Base-by-base conservation (phyloP, 1,139 yeast species). In the Saccharomycopsis crataegensis region DNA sequence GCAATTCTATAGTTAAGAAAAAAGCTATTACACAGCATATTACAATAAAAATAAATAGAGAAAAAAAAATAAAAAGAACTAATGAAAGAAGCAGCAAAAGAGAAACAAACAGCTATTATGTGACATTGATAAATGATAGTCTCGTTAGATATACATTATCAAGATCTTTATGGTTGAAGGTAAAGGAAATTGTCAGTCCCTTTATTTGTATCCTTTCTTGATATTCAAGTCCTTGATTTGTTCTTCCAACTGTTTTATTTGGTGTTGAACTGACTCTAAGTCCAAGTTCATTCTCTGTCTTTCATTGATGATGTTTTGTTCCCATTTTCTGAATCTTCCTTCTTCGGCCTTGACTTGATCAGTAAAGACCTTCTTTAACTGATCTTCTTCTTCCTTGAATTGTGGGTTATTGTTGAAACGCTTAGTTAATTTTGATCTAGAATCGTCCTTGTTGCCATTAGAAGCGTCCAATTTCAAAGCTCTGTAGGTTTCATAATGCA, bases 311-410 rank as follows among this genome's bases (percentile, higher is more conserved):
- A 93, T 88, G 67, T 91, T 91, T 62, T 90, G 88, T 72, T 91
- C 98, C 98, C 99, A 93, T 74, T 91, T 96, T 75, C 96, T 85
- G 73, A 93, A 94, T 67, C 99, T 80, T 65, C 88, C 95, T 66
- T 94, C 99, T 72, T 93, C 99, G 50, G 89, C 88, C 73, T 91
- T 90, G 59, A 94, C 96, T 73, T 93, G 98, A 68, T 91, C 98
- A n/a, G 98, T 93, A 71, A 93, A 93, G 69, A 87, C 86, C 71
- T 87, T 86, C 78, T 94, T 90, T 67, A 94, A 77, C 38, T 93
- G 86, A 68, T 88, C 95, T 70, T 94, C 99, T 68, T 93, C 98
- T 70, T 93, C 97, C 70, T 89, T 86, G 72, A 87, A 93, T 71
- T 87, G 86, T 55, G 98, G 98, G 69, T 93, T 90, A 64, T 85